These are phyloP conservation scores for Bauhinia variegata DNA, from an alignment of 306 rosid species.

Conservation along the genomic window DNA sequence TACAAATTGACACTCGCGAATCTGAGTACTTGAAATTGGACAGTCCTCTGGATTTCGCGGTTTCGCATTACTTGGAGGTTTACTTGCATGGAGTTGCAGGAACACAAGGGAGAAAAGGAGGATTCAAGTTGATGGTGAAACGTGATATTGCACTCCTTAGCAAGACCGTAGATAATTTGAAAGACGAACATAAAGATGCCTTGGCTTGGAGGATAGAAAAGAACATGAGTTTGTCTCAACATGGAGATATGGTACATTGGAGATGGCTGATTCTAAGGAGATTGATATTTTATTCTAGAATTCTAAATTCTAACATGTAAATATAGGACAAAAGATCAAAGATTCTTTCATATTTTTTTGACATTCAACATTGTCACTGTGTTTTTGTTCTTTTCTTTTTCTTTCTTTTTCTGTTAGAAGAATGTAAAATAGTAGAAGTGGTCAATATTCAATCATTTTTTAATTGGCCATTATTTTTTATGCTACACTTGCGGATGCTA, in stretches of 20 bases:
- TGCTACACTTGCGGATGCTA: no score
- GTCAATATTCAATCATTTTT: no score
- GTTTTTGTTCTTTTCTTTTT: no score
- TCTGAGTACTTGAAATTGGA: conserved; percentile 59
- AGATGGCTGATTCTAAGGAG: conserved; percentile 42
- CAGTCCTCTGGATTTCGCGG: conserved; percentile 35
- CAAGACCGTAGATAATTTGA: conserved; percentile 43
- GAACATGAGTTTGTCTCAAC: conserved; percentile 69
- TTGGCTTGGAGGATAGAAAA: conserved; percentile 54
- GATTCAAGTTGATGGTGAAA: conserved; percentile 54
- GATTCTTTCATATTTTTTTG: no score
- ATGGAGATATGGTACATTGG: conserved; percentile 70
- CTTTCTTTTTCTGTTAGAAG: no score
- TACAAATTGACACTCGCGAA: conserved; percentile 51
- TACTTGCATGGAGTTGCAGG: conserved; percentile 83
- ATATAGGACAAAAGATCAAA: no score
- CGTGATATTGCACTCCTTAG: conserved; percentile 64
- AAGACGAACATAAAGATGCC: conserved; percentile 56
- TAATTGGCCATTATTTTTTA: no score
- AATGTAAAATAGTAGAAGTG: no score
- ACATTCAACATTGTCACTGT: no score
- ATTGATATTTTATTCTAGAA: neutral
- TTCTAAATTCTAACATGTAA: neutral
- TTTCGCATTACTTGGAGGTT: conserved; percentile 67
- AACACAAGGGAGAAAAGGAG: conserved; percentile 56